Evolutionary conservation across 1,284 basidiomycete genomes (phyloP).

Genomic region (Trametes pubescens): DNA sequence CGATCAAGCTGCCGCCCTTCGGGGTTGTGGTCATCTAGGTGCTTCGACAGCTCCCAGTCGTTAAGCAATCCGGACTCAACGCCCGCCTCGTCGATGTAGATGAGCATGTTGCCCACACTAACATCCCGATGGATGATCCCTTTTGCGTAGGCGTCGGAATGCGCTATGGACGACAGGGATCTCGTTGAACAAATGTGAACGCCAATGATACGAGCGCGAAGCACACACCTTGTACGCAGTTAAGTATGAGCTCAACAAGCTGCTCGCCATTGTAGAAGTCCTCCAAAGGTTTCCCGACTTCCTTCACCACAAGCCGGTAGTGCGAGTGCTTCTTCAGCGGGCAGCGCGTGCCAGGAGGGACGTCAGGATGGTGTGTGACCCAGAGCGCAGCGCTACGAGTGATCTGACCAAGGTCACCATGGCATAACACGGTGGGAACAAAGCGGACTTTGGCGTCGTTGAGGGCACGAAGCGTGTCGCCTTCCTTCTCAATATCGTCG

Average conservation of each 20-base stretch:
- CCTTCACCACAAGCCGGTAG: conserved; percentile 22
- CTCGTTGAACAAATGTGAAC: too few relatives aligned
- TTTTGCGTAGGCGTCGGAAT: neutral
- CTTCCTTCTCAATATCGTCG: conserved; percentile 11
- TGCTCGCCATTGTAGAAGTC: neutral
- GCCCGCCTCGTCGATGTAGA: neutral
- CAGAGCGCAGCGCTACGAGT: neutral
- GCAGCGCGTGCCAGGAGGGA: neutral
- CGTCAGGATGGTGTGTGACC: neutral
- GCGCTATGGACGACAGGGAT: neutral
- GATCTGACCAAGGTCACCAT: conserved; percentile 13
- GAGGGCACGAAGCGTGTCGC: neutral
- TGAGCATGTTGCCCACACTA: conserved; percentile 18
- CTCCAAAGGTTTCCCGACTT: conserved; percentile 12
- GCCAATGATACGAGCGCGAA: neutral
- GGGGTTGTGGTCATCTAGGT: neutral
- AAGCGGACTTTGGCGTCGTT: neutral
- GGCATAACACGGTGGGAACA: conserved; percentile 6
- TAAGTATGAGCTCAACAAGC: neutral
- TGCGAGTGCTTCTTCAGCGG: conserved; percentile 11
- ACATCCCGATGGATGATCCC: conserved; percentile 19
- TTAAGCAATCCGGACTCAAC: conserved; percentile 6
- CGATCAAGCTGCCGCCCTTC: conserved; percentile 14
- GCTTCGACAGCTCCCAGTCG: conserved; percentile 26
- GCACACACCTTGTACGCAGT: neutral